Base-by-base conservation (phyloP, 2,329 filamentous ascomycete species). In the Dothiorella sarmentorum region DNA sequence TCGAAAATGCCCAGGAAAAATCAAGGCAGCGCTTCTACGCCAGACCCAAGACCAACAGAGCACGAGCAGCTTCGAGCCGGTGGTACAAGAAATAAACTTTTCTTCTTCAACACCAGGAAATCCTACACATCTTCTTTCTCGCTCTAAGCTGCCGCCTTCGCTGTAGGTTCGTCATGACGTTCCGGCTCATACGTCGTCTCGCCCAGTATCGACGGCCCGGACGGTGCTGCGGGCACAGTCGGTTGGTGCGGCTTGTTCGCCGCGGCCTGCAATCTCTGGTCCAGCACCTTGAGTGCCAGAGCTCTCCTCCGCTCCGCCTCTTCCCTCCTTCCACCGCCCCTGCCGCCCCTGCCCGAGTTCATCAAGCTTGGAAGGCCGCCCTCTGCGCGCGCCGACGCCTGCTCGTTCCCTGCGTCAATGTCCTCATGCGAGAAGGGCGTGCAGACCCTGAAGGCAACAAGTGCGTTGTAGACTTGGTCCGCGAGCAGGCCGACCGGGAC, bases 251-350 rank as follows among this genome's bases (percentile, higher is more conserved):
- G 63, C 43, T 70, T 81, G 31, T 79, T 80, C 15, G 89, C 87
- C 3, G 91, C 91, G n/a, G 90, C 89, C 72, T 94, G 89, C 55
- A 99, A 78, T 63, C 94, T 83, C 76, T 97, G 91, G 73, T 99
- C 94, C 57, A 99, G 77, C 3, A 92, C 93, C 70, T 93, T 93
- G 58, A 99, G 80, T 1, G 94, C 94, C 64, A 99, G 77, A 0
- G 92, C 92, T 64, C 94, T 84, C 70, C 94, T 84, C 64, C 94
- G 80, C 78, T 97, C 94, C 0, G 93, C 93, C 74, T 97, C 94
- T 51, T 94, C 93, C 60, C 92, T 85, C 51, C 92, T 90, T 53
- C 86, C 85, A 18, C 73, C 73, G 11, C 75, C 71, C 13, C 71
- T 75, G 11, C 69, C 73, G 29, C 76, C 72, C 52, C 76, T 75